These are phyloP conservation scores for Marchantia paleacea DNA, from an alignment of 225 moss, liverwort and hornwort species.

Conservation along the genomic window DNA sequence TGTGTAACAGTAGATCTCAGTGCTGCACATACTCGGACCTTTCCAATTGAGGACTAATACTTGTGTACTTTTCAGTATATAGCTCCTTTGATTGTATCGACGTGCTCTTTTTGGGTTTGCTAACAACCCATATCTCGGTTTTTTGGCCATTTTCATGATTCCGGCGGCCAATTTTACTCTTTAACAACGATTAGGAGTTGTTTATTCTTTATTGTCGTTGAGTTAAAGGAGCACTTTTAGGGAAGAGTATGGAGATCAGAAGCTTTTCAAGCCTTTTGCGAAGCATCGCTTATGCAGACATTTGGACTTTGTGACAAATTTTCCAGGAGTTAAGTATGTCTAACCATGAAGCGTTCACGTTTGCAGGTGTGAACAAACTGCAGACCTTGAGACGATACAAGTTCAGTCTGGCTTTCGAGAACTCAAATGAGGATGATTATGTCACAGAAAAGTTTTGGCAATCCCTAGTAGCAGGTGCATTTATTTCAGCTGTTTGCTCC, in stretches of 20 bases:
- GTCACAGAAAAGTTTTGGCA: constrained; percentile 97
- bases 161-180: too few species aligned
- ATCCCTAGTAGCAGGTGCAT: constrained; percentile 72
- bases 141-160: too few species aligned
- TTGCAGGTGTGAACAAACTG: constrained; percentile 64
- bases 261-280: not conserved
- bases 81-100: too few species aligned
- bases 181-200: not conserved
- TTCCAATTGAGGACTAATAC: too few species aligned
- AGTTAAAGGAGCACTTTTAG: not conserved
- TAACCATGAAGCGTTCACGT: not conserved
- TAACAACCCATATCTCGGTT: too few species aligned
- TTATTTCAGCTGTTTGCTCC: not conserved
- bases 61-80: too few species aligned
- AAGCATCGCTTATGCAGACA: not conserved
- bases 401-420: constrained; percentile 96
- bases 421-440: constrained; percentile 95
- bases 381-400: constrained; percentile 72
- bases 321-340: not conserved
- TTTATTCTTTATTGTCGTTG: not conserved
- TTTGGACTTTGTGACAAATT: not conserved
- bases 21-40: too few species aligned
- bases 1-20: too few species aligned
- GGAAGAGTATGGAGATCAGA: not conserved
- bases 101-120: too few species aligned